Evolutionary conservation across 2,329 filamentous ascomycete genomes (phyloP), one percentile per base, ranked within the genome.

Genomic region (Hypoxylon sp.): DNA sequence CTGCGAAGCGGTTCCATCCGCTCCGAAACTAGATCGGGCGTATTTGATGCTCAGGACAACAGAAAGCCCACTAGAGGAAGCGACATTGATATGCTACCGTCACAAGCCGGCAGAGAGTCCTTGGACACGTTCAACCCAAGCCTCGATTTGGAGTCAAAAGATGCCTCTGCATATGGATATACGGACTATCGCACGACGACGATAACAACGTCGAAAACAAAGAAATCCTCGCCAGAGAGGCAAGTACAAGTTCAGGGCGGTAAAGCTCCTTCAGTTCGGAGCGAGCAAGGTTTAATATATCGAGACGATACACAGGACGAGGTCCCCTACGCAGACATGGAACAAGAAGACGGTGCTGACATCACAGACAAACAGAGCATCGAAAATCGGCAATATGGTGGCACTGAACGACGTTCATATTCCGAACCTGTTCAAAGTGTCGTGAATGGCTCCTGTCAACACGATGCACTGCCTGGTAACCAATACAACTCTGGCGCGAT

Each of bases 1-100:
- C 56, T 59, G 4, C 52, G 40, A 11, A 40, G 53, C 4, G 48
- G 48, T n/a, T 67, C 67, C 5, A 50, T 53, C 24, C 55, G 29
- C 20, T 67, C 64, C 27, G 61, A 58, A 31, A 46, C 45, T 13
- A 62, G 40, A 21, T 62, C 60, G 3, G 50, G 54, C 13, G 40
- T 50, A 27, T 41, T 63, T 23, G 60, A 68, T 13, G 31, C n/a
- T 10, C 50, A 52, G 2, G 59, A 55, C 31, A 27, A 56, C 8
- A 48, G 35, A 37, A 67, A 55, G 42, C 48, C 56, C 20, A 42
- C 38, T 6, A 64, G 65, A 54, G 58, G 50, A 24, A 73, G 67
- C 31, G 70, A 73, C 27, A 71, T 73, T 50, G 70, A 73, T 55
- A 56, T 72, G 6, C 45, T 73, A 15, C 71, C 71, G 27, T 73